Evolutionary conservation across 371 early-diverging fungal species (phyloP).

Genomic region (Mucor mucedo): DNA sequence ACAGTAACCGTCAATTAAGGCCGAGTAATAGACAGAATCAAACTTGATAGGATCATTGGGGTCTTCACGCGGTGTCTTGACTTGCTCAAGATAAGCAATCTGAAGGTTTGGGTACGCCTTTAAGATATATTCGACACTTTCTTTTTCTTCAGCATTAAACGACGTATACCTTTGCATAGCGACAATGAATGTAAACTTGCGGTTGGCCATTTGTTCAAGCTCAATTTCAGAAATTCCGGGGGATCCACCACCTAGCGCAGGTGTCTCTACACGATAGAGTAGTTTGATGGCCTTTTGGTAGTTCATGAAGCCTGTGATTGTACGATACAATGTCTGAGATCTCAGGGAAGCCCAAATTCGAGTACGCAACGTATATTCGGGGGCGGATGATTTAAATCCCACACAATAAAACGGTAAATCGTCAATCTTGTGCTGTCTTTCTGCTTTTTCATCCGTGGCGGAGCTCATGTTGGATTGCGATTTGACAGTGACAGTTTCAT

Average conservation of each 20-base stretch:
- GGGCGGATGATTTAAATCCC: slow-evolving; percentile 83
- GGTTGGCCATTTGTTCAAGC: slow-evolving; percentile 67
- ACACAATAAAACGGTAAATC: slow-evolving; percentile 83
- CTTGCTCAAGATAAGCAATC: slow-evolving; percentile 82
- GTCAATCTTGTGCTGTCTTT: slow-evolving; percentile 63
- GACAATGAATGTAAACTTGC: slow-evolving; percentile 84
- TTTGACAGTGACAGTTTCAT: slow-evolving; percentile 4
- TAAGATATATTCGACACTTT: slow-evolving; percentile 78
- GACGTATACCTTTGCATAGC: slow-evolving; percentile 87
- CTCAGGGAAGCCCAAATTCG: slow-evolving; percentile 91
- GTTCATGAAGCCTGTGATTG: slow-evolving; percentile 90
- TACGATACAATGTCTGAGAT: slow-evolving; percentile 88
- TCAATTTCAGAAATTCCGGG: slow-evolving; percentile 54
- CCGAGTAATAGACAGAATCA: slow-evolving; percentile 65
- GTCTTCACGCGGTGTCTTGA: slow-evolving; percentile 28
- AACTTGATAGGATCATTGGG: slow-evolving; percentile 44
- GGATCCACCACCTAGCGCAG: slow-evolving; percentile 61
- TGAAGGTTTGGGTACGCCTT: slow-evolving; percentile 80
- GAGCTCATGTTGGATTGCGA: slow-evolving; percentile 13
- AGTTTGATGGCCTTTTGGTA: slow-evolving; percentile 83
- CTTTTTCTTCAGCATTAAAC: slow-evolving; percentile 79
- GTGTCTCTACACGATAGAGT: slow-evolving; percentile 81
- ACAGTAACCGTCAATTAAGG: slow-evolving; percentile 79
- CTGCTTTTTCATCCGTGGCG: slow-evolving; percentile 44
- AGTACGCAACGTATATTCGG: slow-evolving; percentile 83